Evolutionary conservation across 2,329 filamentous ascomycete species (phyloP).

Genomic region (Didymella arachidicola): DNA sequence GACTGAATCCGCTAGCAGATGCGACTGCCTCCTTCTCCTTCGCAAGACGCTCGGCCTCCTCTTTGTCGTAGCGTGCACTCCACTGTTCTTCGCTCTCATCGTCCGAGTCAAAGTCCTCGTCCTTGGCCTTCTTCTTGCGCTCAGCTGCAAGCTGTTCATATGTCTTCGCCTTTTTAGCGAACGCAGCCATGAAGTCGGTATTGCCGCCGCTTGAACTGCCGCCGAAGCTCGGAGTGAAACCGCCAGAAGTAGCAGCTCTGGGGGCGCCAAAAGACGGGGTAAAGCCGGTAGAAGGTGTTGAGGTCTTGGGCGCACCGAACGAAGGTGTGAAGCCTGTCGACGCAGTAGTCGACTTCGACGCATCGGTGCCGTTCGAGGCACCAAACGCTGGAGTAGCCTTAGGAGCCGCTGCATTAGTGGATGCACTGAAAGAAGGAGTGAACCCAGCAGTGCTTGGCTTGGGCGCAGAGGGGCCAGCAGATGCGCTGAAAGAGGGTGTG

Average conservation of each 20-base stretch:
- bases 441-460: constrained; percentile 16
- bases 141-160: constrained; percentile 45
- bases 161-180: constrained; percentile 42
- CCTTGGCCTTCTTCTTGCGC: constrained; percentile 47
- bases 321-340: constrained; percentile 18
- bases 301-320: constrained; percentile 10
- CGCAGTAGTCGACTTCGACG: background rate
- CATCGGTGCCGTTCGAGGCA: background rate
- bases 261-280: constrained; percentile 18
- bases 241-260: constrained; percentile 10
- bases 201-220: constrained; percentile 23
- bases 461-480: constrained; percentile 17
- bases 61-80: constrained; percentile 42
- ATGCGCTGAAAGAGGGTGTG: constrained; percentile 25
- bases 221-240: constrained; percentile 26
- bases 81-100: constrained; percentile 47
- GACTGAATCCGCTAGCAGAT: constrained; percentile 32
- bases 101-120: constrained; percentile 49
- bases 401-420: constrained; percentile 2
- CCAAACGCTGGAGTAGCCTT: constrained; percentile 13
- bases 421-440: constrained; percentile 24
- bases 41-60: constrained; percentile 41
- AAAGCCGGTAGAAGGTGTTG: constrained; percentile 10
- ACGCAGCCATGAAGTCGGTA: constrained; percentile 39
- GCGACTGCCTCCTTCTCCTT: constrained; percentile 37